Base-by-base conservation (phyloP, 2,329 filamentous ascomycete species). In the Penicillium sp. region DNA sequence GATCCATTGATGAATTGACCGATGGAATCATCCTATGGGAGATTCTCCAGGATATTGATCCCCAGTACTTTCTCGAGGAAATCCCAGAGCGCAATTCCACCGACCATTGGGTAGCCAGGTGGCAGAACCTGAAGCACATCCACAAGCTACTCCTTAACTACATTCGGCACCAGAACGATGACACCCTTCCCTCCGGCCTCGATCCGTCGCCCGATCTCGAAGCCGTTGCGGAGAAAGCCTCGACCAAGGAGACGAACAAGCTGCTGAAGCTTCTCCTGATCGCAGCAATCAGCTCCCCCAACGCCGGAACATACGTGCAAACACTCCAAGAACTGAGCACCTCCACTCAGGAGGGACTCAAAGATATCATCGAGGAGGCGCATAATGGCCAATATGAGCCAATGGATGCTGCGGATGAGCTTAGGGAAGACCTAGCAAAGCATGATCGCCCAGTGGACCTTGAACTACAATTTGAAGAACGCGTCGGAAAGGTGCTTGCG, bases 251-350 rank as follows among this genome's bases (percentile, higher is more conserved):
- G 56, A 70, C 69, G 38, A 69, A 74, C 48, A 73, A 85, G 73
- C 73, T 87, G 42, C 72, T 87, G 35, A 81, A 81, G 50, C 74
- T 86, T 47, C 77, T 86, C 63, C 73, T 87, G 18, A 78, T 83
- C 49, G 77, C 77, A n/a, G 81, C 81, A 22, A 78, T 83, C 54
- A 77, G 79, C 62, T 82, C 82, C 11, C 77, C 80, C 22, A 77
- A 81, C 46, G 67, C 71, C 13, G 77, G 77, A 49, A 73, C 75
- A 29, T 83, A 82, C 61, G 75, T 86, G 49, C 67, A 69, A 37
- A 74, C 70, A 36, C 71, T 77, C 54, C 72, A 73, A 56, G 65
- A 64, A 34, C 55, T 77, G 35, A 71, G 68, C 36, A 70, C 69
- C 4, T 62, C 69, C 29, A 75, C 73, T 3, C 73, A 76, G 50